Percentiles rank a stretch among this genome's conserved stretches.
Evolutionary conservation across 805 yeast genomes (phyloP).

Genomic region (Wickerhamomyces queroliae): DNA sequence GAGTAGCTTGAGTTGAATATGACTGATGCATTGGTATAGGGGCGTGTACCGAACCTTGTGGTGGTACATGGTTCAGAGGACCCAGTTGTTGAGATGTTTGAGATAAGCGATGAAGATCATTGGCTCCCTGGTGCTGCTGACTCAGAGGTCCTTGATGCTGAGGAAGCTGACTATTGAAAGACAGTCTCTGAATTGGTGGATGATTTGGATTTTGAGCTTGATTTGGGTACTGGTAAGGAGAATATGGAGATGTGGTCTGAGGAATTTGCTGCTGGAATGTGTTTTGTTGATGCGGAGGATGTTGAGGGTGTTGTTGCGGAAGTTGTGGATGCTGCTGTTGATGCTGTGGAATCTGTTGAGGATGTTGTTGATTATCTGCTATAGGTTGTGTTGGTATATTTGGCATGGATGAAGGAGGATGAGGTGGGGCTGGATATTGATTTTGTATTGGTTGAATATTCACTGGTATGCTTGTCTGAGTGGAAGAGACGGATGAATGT

Average conservation of each 20-base stretch:
- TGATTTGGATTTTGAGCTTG: slow-evolving; percentile 4
- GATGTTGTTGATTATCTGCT: slow-evolving; percentile 1
- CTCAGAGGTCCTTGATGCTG: too few species aligned
- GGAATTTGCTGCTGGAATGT: slow-evolving; percentile 1
- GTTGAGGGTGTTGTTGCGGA: slow-evolving; percentile 1
- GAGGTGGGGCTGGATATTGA: background rate
- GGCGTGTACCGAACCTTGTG: too few species aligned
- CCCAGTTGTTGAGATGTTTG: too few species aligned
- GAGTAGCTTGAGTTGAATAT: too few species aligned
- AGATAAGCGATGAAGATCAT: too few species aligned
- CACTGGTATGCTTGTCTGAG: background rate
- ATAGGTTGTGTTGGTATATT: background rate
- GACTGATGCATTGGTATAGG: too few species aligned
- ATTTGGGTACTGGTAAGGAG: slow-evolving; percentile 1
- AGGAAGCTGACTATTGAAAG: too few species aligned
- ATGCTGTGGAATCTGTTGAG: slow-evolving; percentile 3
- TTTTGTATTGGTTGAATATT: background rate
- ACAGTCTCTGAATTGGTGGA: background rate
- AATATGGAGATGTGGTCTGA: slow-evolving; percentile 7
- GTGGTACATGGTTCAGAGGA: too few species aligned
- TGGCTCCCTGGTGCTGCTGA: too few species aligned
- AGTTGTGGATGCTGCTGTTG: slow-evolving; percentile 1
- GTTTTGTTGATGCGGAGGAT: slow-evolving; percentile 2
- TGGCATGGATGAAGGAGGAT: background rate
- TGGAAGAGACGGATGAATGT: background rate